A percentile compares a stretch with the other conserved stretches of the same genome.
These are phyloP conservation scores for Geotrichum cucujoidarum DNA, from an alignment of 1,139 yeast genomes.

Conservation along the genomic window DNA sequence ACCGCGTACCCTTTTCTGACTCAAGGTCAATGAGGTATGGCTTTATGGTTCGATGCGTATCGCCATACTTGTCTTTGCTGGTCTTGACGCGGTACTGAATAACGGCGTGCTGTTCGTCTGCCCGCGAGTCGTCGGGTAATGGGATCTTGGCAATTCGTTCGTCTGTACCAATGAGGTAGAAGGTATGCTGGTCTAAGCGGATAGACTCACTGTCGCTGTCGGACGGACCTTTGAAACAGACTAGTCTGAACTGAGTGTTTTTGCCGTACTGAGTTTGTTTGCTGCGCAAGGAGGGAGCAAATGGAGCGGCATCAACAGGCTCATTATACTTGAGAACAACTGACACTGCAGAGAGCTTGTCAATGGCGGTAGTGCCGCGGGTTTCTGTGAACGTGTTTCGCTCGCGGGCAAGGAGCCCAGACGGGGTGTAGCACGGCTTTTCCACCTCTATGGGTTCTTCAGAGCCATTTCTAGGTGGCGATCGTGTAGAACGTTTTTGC, in stretches of 20 bases:
- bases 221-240: conserved; percentile 30
- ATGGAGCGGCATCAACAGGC: conserved; percentile 39
- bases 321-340: conserved; percentile 43
- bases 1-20: conserved; percentile 50
- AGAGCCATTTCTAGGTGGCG: background rate
- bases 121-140: conserved; percentile 42
- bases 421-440: conserved; percentile 42
- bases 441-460: conserved; percentile 21
- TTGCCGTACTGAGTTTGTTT: conserved; percentile 22
- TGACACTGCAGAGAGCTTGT: conserved; percentile 35
- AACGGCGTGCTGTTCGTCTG: conserved; percentile 48
- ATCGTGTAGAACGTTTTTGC: background rate
- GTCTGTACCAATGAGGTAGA: conserved; percentile 47
- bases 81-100: conserved; percentile 43
- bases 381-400: conserved; percentile 30
- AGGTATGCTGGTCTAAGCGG: conserved; percentile 34
- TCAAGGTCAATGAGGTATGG: conserved; percentile 51
- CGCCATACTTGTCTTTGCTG: conserved; percentile 27
- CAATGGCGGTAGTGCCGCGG: background rate
- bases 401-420: conserved; percentile 47
- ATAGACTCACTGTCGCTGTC: conserved; percentile 31
- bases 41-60: conserved; percentile 24
- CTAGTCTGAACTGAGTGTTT: conserved; percentile 24
- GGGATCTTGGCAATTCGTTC: conserved; percentile 42
- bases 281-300: conserved; percentile 32